Conservation (phyloP, 768 basidiomycete species). For the Hygrophoropsis aurantiaca region DNA sequence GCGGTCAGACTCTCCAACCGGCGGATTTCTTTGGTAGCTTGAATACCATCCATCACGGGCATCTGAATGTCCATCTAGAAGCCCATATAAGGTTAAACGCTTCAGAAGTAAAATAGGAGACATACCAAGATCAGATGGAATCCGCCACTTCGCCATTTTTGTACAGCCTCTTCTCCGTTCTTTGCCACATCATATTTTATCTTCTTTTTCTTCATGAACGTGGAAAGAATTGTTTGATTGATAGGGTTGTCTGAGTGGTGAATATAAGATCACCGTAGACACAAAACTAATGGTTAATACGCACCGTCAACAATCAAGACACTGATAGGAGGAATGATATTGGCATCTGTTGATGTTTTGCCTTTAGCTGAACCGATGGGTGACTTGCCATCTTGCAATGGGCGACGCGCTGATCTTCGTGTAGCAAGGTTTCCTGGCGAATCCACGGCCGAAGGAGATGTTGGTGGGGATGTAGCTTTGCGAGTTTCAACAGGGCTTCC, state of each 20-base stretch:
- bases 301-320: constrained; percentile 97
- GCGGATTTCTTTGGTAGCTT: constrained; percentile 95
- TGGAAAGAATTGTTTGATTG: constrained; percentile 96
- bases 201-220: constrained; percentile 94
- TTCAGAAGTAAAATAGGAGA: not conserved
- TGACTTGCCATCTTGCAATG: constrained; percentile 27
- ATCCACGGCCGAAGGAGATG: constrained; percentile 27
- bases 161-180: constrained; percentile 93
- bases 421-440: constrained; percentile 19
- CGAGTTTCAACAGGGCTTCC: constrained; percentile 25
- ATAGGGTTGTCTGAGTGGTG: constrained; percentile 84
- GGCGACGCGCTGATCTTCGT: constrained; percentile 32
- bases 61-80: constrained; percentile 99
- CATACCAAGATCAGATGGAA: constrained; percentile 95
- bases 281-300: constrained; percentile 25
- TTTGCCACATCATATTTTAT: constrained; percentile 94
- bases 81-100: constrained; percentile 12
- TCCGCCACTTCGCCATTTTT: constrained; percentile 89
- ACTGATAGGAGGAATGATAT: constrained; percentile 93
- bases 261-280: not conserved
- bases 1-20: constrained; percentile 72
- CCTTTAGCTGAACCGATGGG: constrained; percentile 38
- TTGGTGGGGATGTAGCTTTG: constrained; percentile 34
- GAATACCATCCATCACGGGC: constrained; percentile 98
- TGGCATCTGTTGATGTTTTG: constrained; percentile 55